Evolutionary conservation across 1,284 basidiomycete species (phyloP), one percentile per base, ranked within the genome.

Genomic region (Ganoderma leucocontextum): DNA sequence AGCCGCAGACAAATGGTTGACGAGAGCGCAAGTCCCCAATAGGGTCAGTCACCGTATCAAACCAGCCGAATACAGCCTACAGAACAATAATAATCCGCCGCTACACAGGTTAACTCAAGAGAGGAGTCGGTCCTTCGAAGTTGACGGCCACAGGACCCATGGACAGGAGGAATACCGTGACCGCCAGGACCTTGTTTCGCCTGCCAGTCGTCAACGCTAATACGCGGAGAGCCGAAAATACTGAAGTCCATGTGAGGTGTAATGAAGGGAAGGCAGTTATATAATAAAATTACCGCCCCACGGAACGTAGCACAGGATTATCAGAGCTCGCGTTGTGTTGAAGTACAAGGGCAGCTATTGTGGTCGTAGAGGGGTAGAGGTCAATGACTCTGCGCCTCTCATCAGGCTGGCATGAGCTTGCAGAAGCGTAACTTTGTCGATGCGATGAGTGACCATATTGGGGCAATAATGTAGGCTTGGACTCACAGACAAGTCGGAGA

Each of bases 141-240:
- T 66, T 66, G 12, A 67, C 33, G 22, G 4, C 61, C 13, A 63
- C 13, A 13, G 66, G 66, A 15, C 25, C 57, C 17, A 60, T n/a
- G 1, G 67, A 61, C 5, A 69, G 49, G 4, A 55, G 2, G 29
- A 65, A 63, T 5, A 69, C 63, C 1, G 41, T 4, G 39, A 9
- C 39, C 15, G 49, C 41, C 13, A 69, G 36, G 4, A 22, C 5
- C 53, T 55, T 58, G 7, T 49, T 36, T 17, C 64, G 36, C 15
- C 55, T 42, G 25, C 10, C 10, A 10, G 12, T 41, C 7, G 42
- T 60, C 44, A 69, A 36, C 12, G 67, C 67, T 33, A 62, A 58
- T 2, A 63, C 67, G 4, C 67, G 67, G 17, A 69, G 60, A 6
- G 60, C 67, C 12, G 67, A 69, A 60, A 69, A 65, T 4, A 55